Conservation (phyloP, 2,329 filamentous ascomycete genomes). For the Penicillium sp. region DNA sequence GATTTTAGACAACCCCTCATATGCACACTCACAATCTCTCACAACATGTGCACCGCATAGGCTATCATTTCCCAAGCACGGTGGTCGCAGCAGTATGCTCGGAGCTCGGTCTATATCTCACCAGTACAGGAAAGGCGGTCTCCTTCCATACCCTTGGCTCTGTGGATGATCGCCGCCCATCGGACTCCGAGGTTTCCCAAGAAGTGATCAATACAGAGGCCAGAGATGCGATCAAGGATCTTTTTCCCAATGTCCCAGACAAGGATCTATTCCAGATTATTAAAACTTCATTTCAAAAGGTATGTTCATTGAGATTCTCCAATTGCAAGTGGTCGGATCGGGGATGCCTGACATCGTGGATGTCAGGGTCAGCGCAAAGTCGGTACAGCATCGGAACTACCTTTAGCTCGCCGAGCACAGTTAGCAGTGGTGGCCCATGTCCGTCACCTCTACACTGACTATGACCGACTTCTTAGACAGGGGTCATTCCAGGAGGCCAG, state of each 20-base stretch:
- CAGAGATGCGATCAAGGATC: slow-evolving; percentile 58
- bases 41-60: slow-evolving; percentile 61
- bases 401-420: slow-evolving; percentile 59
- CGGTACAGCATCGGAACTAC: slow-evolving; percentile 56
- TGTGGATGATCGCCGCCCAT: slow-evolving; percentile 23
- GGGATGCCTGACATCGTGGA: slow-evolving; percentile 17
- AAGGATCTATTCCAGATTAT: slow-evolving; percentile 59
- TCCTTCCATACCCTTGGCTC: slow-evolving; percentile 32
- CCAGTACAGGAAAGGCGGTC: slow-evolving; percentile 49
- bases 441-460: slow-evolving; percentile 62
- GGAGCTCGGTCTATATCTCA: slow-evolving; percentile 47
- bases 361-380: slow-evolving; percentile 56
- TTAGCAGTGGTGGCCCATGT: slow-evolving; percentile 63
- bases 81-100: slow-evolving; percentile 59
- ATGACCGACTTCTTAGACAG: slow-evolving; percentile 58
- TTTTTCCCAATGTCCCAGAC: slow-evolving; percentile 64
- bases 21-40: slow-evolving; percentile 54
- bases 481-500: slow-evolving; percentile 57
- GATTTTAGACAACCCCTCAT: slow-evolving; percentile 50
- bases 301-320: slow-evolving; percentile 29
- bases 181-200: slow-evolving; percentile 38
- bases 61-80: slow-evolving; percentile 63
- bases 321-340: background rate
- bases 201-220: slow-evolving; percentile 57
- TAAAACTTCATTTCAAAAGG: slow-evolving; percentile 61